Conservation (phyloP, 805 yeast genomes). For the Ogataea nitratoaversa region DNA sequence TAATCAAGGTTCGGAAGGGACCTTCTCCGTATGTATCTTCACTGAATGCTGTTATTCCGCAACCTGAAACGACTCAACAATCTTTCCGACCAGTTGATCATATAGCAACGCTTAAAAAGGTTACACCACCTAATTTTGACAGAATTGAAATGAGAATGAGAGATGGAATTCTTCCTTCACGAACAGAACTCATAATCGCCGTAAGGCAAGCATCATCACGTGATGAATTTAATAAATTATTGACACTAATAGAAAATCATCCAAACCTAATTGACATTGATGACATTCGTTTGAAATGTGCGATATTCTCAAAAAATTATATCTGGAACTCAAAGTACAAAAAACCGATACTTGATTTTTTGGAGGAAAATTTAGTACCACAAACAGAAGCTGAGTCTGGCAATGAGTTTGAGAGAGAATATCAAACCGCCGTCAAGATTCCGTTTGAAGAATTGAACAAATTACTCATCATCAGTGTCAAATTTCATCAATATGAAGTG, state of each 20-base stretch:
- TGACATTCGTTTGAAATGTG: constrained; percentile 13
- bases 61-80: not conserved
- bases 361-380: not conserved
- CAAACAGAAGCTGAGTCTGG: not conserved
- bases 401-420: not conserved
- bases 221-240: constrained; percentile 14
- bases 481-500: constrained; percentile 1
- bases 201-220: constrained; percentile 6
- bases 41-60: constrained; percentile 2
- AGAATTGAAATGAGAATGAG: constrained; percentile 21
- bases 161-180: constrained; percentile 24
- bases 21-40: not conserved
- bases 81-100: constrained; percentile 6
- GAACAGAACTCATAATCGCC: constrained; percentile 13
- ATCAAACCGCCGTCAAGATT: not conserved
- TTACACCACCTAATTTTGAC: constrained; percentile 10
- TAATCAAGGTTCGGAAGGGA: constrained; percentile 3
- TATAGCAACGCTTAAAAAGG: not conserved
- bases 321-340: constrained; percentile 7
- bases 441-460: not conserved
- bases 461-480: not conserved
- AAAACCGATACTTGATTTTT: constrained; percentile 4
- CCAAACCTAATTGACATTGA: constrained; percentile 8
- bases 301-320: constrained; percentile 21
- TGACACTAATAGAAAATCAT: constrained; percentile 11